Percentiles rank a stretch among this genome's conserved stretches.
These are phyloP conservation scores for Porphyrellus cyaneotinctus DNA, from an alignment of 768 basidiomycete genomes.

Conservation along the genomic window DNA sequence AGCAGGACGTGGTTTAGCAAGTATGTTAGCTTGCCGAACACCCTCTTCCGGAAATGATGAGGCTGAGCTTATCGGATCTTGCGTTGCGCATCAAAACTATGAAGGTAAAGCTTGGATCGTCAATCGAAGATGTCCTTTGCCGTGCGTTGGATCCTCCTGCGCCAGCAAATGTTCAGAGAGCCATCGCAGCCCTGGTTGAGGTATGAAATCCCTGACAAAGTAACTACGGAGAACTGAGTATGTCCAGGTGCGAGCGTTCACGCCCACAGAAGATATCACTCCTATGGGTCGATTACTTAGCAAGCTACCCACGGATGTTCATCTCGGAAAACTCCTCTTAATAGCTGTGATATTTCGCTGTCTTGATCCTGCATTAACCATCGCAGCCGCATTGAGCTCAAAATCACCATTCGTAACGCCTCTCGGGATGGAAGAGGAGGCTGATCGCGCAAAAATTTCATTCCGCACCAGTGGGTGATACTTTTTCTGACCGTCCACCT, in stretches of 20 bases:
- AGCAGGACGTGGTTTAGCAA: background rate
- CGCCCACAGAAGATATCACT: conserved; percentile 83
- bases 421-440: conserved; percentile 82
- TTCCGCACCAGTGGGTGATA: conserved; percentile 66
- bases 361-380: conserved; percentile 93
- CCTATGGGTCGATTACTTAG: conserved; percentile 88
- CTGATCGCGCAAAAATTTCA: conserved; percentile 73
- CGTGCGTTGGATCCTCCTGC: conserved; percentile 88
- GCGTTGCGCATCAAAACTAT: conserved; percentile 91
- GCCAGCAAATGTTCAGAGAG: conserved; percentile 82
- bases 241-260: conserved; percentile 77
- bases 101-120: conserved; percentile 77
- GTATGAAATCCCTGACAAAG: conserved; percentile 33
- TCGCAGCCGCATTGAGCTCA: conserved; percentile 87
- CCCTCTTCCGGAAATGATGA: conserved; percentile 93
- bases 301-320: conserved; percentile 92
- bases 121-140: conserved; percentile 87
- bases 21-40: conserved; percentile 71
- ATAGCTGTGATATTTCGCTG: conserved; percentile 82
- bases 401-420: conserved; percentile 93
- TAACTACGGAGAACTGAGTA: background rate
- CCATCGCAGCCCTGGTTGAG: conserved; percentile 88
- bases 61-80: conserved; percentile 88
- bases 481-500: background rate
- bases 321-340: conserved; percentile 90